Conservation (phyloP, 2,329 filamentous ascomycete species). For the Paecilomyces dactylethromorphus region DNA sequence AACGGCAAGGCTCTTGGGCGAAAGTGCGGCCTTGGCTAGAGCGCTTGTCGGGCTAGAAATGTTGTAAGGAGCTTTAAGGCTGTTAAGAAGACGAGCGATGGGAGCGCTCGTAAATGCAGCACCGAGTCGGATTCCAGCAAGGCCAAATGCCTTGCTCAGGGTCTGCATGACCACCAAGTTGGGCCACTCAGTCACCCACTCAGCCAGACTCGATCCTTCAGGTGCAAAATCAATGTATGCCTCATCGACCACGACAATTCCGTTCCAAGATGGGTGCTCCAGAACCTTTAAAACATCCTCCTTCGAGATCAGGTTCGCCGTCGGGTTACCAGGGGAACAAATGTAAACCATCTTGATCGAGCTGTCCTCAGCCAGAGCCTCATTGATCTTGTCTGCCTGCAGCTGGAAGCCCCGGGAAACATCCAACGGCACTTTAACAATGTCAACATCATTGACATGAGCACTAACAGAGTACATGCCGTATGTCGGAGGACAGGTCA, state of each 20-base stretch:
- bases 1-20: constrained; percentile 57
- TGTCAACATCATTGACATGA: constrained; percentile 82
- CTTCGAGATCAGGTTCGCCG: constrained; percentile 70
- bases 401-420: constrained; percentile 66
- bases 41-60: constrained; percentile 81
- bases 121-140: constrained; percentile 87
- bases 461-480: constrained; percentile 97
- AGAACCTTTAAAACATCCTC: constrained; percentile 67
- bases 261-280: constrained; percentile 88
- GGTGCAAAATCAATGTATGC: constrained; percentile 94
- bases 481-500: constrained; percentile 94
- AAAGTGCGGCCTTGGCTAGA: constrained; percentile 68
- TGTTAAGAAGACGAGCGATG: constrained; percentile 78
- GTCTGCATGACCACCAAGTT: constrained; percentile 98
- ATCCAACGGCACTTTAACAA: constrained; percentile 80
- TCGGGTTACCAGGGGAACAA: constrained; percentile 93
- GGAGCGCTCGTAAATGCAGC: constrained; percentile 70
- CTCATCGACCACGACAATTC: constrained; percentile 86
- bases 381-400: constrained; percentile 62
- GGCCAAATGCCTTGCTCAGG: constrained; percentile 92
- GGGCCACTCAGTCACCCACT: constrained; percentile 87
- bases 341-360: constrained; percentile 85
- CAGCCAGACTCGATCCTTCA: constrained; percentile 71
- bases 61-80: constrained; percentile 93
- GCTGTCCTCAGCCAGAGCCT: constrained; percentile 55